Conservation (phyloP, 2,329 filamentous ascomycete genomes). For the Botrytis fragariae region DNA sequence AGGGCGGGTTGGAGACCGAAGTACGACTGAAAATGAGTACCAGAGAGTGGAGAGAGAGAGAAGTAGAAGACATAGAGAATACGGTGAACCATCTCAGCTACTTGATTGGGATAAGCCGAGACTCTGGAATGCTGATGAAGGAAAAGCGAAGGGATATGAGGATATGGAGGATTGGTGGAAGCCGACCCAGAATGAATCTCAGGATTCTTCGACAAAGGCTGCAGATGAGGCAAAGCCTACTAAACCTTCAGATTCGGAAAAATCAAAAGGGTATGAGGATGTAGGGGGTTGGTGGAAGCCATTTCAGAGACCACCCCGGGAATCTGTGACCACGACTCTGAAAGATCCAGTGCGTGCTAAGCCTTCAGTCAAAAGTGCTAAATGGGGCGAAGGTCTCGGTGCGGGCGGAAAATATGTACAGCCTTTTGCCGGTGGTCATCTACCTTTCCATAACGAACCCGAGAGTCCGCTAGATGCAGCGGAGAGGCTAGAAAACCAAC, state of each 20-base stretch:
- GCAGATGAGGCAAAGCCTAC: background rate
- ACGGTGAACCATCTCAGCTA: background rate
- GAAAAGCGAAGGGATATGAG: background rate
- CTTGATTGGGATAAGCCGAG: background rate
- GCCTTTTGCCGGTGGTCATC: background rate
- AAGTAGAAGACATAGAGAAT: background rate
- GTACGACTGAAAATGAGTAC: background rate
- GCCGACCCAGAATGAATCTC: background rate
- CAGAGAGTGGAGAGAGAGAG: background rate
- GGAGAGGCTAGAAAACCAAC: background rate
- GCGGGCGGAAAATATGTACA: background rate
- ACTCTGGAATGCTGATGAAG: rapidly evolving
- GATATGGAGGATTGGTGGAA: background rate
- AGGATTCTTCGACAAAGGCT: background rate
- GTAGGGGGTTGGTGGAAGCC: background rate
- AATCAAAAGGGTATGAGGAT: background rate
- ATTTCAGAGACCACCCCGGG: background rate
- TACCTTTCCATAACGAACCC: background rate
- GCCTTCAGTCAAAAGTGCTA: rapidly evolving
- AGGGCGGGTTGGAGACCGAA: background rate
- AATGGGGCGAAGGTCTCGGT: background rate
- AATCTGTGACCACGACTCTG: rapidly evolving
- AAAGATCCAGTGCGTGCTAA: background rate
- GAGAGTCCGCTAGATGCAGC: background rate
- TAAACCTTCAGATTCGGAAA: background rate